Evolutionary conservation across 2,329 filamentous ascomycete genomes (phyloP).

Genomic region (Calonectria hawksworthii): DNA sequence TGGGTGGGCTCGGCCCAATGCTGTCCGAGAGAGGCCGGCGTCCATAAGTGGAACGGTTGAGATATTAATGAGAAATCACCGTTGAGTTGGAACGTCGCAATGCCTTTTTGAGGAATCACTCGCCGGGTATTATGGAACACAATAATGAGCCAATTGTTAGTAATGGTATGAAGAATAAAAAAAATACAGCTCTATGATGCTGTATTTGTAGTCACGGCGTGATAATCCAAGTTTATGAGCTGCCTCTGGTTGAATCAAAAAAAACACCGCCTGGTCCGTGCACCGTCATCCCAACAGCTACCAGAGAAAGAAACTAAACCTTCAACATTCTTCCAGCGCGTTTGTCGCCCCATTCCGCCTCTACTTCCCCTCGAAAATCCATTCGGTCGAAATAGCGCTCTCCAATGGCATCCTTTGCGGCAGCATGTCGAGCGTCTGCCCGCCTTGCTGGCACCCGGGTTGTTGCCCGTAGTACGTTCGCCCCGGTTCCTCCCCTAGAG

Average conservation of each 20-base stretch:
- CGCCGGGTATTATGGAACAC: neutral
- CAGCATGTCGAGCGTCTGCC: conserved; percentile 74
- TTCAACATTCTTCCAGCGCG: conserved; percentile 2
- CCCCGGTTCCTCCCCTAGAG: conserved; percentile 6
- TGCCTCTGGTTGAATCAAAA: conserved; percentile 47
- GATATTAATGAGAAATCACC: conserved; percentile 17
- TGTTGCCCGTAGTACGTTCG: conserved; percentile 68
- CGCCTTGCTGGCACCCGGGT: conserved; percentile 66
- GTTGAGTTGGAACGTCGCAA: neutral
- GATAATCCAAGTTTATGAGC: neutral
- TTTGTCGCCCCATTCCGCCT: conserved; percentile 33
- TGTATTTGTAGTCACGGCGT: neutral
- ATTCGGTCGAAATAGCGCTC: conserved; percentile 44
- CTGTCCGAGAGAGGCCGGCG: conserved; percentile 31
- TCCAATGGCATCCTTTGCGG: conserved; percentile 76
- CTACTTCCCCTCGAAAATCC: conserved; percentile 34
- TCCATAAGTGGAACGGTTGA: conserved; percentile 31
- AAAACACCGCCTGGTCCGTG: conserved; percentile 40
- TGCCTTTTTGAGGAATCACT: neutral
- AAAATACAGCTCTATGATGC: neutral
- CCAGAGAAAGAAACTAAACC: neutral
- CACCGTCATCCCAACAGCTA: neutral
- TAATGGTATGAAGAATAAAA: neutral
- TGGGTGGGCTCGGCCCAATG: conserved; percentile 38
- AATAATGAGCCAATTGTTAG: neutral